Evolutionary conservation across 805 yeast genomes (phyloP).

Genomic region (Myxozyma monticola): DNA sequence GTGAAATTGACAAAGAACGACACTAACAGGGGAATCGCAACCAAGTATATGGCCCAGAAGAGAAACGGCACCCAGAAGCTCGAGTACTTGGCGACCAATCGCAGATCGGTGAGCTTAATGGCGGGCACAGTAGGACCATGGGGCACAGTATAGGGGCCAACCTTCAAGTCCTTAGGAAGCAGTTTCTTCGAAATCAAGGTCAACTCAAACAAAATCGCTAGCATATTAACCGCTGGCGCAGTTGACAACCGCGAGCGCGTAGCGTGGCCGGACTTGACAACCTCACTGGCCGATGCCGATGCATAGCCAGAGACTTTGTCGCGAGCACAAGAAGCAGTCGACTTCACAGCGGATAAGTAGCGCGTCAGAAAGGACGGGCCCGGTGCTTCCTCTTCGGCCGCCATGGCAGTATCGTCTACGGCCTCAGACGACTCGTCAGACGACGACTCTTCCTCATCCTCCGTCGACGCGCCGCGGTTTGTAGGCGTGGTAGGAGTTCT

Average conservation of each 20-base stretch:
- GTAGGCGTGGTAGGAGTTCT: too few relatives aligned
- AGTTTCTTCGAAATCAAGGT: slow-evolving; percentile 5
- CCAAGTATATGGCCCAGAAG: slow-evolving; percentile 32
- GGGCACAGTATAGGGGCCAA: slow-evolving; percentile 2
- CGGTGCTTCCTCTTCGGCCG: too few relatives aligned
- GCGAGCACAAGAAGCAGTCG: too few relatives aligned
- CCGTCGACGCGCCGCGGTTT: too few relatives aligned
- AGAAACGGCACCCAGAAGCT: slow-evolving; percentile 35
- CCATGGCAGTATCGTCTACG: too few relatives aligned
- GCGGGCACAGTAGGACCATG: slow-evolving; percentile 1
- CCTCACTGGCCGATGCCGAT: background rate
- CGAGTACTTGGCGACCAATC: slow-evolving; percentile 10
- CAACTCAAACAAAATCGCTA: slow-evolving; percentile 9
- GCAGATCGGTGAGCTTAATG: slow-evolving; percentile 24
- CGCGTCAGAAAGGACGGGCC: too few relatives aligned
- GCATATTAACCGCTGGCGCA: slow-evolving; percentile 8
- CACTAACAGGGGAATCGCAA: slow-evolving; percentile 36
- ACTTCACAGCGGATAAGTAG: too few relatives aligned
- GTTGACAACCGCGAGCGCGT: slow-evolving; percentile 21
- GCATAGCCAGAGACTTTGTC: too few relatives aligned
- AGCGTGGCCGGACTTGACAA: background rate
- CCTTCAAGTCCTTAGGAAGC: slow-evolving; percentile 4
- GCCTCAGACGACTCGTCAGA: too few relatives aligned
- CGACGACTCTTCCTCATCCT: too few relatives aligned
- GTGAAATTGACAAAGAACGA: slow-evolving; percentile 41